Evolutionary conservation across 345 rosid genomes (phyloP).

Genomic region (Reutealis trisperma): DNA sequence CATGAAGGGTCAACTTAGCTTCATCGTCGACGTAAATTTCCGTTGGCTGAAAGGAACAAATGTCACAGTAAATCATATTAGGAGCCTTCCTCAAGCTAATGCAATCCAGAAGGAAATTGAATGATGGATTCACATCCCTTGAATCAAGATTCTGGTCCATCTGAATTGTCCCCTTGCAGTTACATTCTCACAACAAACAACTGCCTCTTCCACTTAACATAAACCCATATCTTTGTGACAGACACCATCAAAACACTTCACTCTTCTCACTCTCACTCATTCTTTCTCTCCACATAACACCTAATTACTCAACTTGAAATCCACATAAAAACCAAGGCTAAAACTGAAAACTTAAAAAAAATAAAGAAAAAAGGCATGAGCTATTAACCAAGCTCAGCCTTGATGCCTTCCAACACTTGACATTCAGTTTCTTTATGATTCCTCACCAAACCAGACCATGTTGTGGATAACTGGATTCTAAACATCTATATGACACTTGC

Average conservation of each 20-base stretch:
- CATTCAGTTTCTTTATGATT: not conserved
- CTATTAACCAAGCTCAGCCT: not conserved
- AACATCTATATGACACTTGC: constrained; percentile 27
- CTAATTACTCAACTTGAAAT: not conserved
- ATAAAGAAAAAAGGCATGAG: not conserved
- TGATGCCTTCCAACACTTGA: not conserved
- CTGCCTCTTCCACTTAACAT: constrained; percentile 29
- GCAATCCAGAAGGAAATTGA: constrained; percentile 64
- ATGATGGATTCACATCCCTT: constrained; percentile 53
- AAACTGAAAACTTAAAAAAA: not conserved
- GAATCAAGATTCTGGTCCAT: constrained; percentile 53
- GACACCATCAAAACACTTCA: not conserved
- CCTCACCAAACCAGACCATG: constrained; percentile 20
- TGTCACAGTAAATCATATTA: constrained; percentile 75
- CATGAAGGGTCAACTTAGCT: constrained; percentile 98
- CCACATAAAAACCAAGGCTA: not conserved
- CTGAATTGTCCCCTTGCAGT: constrained; percentile 46
- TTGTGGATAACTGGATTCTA: constrained; percentile 21
- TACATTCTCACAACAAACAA: constrained; percentile 26
- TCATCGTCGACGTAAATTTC: constrained; percentile 98
- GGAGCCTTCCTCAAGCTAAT: constrained; percentile 61
- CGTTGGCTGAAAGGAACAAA: constrained; percentile 97
- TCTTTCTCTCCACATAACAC: not conserved
- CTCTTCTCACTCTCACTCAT: not conserved
- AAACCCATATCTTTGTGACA: constrained; percentile 15